phyloP scores from a whole-genome alignment of 768 basidiomycete genomes.

The Naganishia kalamii region DNA sequence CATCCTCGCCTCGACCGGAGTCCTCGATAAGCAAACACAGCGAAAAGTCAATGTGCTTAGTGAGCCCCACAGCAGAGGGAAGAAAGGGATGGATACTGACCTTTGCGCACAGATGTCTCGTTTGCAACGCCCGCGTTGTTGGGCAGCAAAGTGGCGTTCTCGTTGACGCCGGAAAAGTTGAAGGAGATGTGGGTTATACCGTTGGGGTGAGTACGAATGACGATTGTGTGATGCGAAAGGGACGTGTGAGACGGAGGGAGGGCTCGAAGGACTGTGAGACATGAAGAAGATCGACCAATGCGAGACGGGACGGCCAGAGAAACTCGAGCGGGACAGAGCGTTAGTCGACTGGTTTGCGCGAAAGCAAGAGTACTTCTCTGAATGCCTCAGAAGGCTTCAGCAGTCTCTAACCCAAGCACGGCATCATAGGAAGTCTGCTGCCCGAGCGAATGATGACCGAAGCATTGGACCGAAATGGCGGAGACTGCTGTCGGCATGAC shows the following conservation, averaged over 20 bases:
- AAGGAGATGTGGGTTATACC: constrained; percentile 48
- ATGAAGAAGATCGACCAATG: no score
- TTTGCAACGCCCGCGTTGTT: constrained; percentile 68
- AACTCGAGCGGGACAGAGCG: no score
- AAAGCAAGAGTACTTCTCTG: no score
- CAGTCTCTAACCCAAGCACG: no score
- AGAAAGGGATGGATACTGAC: background rate
- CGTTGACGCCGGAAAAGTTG: constrained; percentile 58
- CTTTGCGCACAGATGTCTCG: constrained; percentile 55
- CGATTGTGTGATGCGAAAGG: background rate
- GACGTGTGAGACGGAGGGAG: background rate
- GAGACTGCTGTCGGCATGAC: no score
- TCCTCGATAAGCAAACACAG: constrained; percentile 83
- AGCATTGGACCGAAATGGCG: no score
- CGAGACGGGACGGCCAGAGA: no score
- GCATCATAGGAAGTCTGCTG: no score
- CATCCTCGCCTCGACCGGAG: constrained; percentile 66
- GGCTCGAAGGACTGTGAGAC: background rate
- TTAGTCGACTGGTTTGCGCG: no score
- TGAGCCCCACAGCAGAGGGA: constrained; percentile 38
- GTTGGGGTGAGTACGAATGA: constrained; percentile 32
- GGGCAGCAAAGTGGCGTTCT: constrained; percentile 93
- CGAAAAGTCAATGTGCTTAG: constrained; percentile 51
- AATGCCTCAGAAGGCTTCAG: no score
- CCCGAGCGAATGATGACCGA: no score